These are phyloP conservation scores for Globisporangium middletonii DNA, from an alignment of 352 stramenopile genomes.

Conservation along the genomic window DNA sequence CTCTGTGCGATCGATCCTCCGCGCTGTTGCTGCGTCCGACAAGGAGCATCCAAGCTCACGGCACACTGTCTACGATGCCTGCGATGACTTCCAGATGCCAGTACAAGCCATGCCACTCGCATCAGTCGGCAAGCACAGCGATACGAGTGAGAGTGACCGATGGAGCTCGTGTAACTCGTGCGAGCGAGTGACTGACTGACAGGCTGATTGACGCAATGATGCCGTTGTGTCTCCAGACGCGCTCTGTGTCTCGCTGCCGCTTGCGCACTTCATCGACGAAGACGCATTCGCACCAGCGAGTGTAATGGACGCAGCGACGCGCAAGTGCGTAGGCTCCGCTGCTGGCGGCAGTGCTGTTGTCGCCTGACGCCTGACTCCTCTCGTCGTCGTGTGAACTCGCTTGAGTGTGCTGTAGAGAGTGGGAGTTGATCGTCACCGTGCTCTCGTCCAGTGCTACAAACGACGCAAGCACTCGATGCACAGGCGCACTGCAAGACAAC, in stretches of 20 bases:
- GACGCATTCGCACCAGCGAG: slow-evolving; percentile 36
- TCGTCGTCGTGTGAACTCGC: not conserved
- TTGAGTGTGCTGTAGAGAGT: slow-evolving; percentile 17
- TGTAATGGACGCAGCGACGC: slow-evolving; percentile 24
- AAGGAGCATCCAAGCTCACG: too few species aligned
- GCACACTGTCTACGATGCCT: too few species aligned
- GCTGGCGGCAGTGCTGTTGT: not conserved
- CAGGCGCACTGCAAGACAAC: not conserved
- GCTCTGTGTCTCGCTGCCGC: slow-evolving; percentile 48
- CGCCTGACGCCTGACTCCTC: not conserved
- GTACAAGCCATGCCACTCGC: slow-evolving; percentile 6
- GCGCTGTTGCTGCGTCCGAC: not conserved
- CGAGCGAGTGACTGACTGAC: not conserved
- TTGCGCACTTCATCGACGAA: slow-evolving; percentile 74
- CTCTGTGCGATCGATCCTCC: not conserved
- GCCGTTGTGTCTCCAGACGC: slow-evolving; percentile 5
- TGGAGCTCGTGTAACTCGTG: not conserved
- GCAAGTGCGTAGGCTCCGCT: slow-evolving; percentile 17
- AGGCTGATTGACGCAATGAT: too few species aligned
- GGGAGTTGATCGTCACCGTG: slow-evolving; percentile 37
- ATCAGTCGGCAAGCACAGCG: slow-evolving; percentile 12
- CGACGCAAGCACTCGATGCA: not conserved
- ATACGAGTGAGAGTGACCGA: slow-evolving; percentile 1
- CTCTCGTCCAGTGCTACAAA: not conserved
- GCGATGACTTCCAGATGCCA: not conserved